Base-by-base conservation (phyloP, 768 basidiomycete genomes). In the Mycena crocata region DNA sequence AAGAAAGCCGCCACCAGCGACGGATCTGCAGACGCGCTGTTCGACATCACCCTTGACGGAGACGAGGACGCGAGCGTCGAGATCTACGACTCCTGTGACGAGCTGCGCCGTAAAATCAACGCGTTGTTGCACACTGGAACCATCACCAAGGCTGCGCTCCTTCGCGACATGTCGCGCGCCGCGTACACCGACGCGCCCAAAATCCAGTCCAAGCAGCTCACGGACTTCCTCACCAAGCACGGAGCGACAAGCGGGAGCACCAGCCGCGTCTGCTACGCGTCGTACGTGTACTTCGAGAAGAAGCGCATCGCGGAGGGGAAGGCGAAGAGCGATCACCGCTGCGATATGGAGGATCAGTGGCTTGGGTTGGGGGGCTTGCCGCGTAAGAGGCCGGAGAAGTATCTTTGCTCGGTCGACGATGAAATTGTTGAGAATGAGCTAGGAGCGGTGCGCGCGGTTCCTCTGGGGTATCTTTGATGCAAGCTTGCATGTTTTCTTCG, bases 311-410 rank as follows among this genome's bases (percentile, higher is more conserved):
- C 58, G 51, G 66, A 67, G 60, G 57, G 62, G 28, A 57, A 67
- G 60, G 52, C 57, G 64, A 66, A 66, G 64, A 66, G 58, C 48
- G 60, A 66, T 57, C 64, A 66, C 19, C 49, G 71, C 49, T 26
- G 57, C 21, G 70, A 73, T 56, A 62, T 65, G 51, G 66, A 73
- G 62, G 72, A 63, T 12, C 59, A 61, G 49, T 72, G 71, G 69
- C 54, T 57, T 32, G 67, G 63, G 48, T 44, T 60, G 35, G 69
- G 67, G 37, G 73, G 72, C 5, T 62, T 68, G 66, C 71, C 71
- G 10, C 62, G 57, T 51, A 17, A 34, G 14, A 64, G 66, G 45
- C 49, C 62, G 44, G 23, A 55, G 30, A 51, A 49, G 32, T 67
- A 63, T 23, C 44, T 26, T 5, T 67, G 61, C 30, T 17, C 5